phyloP scores from a whole-genome alignment of 345 rosid species.

The Salix dunnii region DNA sequence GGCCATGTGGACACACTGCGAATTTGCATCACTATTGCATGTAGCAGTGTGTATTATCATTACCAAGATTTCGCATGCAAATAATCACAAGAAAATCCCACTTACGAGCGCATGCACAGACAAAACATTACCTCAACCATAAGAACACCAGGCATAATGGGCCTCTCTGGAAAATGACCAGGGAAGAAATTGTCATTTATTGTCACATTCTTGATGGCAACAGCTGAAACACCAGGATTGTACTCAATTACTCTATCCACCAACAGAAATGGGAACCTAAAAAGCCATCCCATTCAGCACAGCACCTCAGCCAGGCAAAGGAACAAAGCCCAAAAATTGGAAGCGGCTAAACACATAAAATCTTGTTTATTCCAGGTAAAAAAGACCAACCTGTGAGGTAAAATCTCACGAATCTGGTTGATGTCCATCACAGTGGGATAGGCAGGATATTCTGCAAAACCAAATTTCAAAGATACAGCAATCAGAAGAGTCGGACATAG shows the following conservation, averaged over 20 bases:
- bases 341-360: neutral
- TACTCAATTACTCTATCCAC: slow-evolving; percentile 98
- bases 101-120: neutral
- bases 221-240: slow-evolving; percentile 91
- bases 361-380: neutral
- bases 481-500: neutral
- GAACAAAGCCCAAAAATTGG: too few species aligned
- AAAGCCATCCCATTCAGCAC: neutral
- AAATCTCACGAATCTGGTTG: slow-evolving; percentile 78
- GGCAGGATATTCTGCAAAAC: slow-evolving; percentile 51
- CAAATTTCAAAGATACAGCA: neutral
- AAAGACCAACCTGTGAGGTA: slow-evolving; percentile 70
- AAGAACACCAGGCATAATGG: slow-evolving; percentile 99
- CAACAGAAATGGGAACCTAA: slow-evolving; percentile 90
- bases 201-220: slow-evolving; percentile 92
- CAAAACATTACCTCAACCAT: slow-evolving; percentile 77
- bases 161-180: slow-evolving; percentile 98
- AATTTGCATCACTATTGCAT: neutral
- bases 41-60: neutral
- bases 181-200: slow-evolving; percentile 98
- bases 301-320: neutral
- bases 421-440: slow-evolving; percentile 84
- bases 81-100: neutral
- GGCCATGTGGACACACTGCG: neutral
- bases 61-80: neutral